Base-by-base conservation (phyloP, 2,329 filamentous ascomycete genomes). In the Cladosporium sp. region DNA sequence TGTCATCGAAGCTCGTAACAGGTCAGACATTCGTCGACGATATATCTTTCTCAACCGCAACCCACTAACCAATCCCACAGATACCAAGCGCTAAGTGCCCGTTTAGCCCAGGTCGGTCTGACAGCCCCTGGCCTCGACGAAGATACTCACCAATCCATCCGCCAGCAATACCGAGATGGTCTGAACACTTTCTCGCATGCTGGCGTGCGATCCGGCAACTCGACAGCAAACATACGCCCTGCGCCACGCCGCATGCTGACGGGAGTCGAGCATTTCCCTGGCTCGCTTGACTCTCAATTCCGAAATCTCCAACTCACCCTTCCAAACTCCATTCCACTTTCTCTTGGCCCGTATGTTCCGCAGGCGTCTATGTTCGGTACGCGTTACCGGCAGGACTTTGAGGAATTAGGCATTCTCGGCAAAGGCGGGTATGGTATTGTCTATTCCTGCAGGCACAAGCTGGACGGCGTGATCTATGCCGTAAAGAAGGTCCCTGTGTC, bases 381-480 rank as follows among this genome's bases (percentile, higher is more conserved):
- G 36, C 68, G 74, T 38, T 79, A 78, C 57, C 62, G 68, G 3
- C 67, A 70, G 32, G 78, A 77, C 53, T 80, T 78, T 52, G 68
- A 72, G 16, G 75, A 82, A 55, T 60, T 83, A 11, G 72, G 70
- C 15, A 60, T 80, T 1, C 70, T 86, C 3, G 83, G 83, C 1
- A 82, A 77, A 60, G 83, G 83, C 12, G 83, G 82, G 0, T 86
- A 83, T 59, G 82, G 82, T 1, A 75, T 76, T 32, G 83, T 86
- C 2, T 86, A 77, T 60, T 78, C 78, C 55, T 82, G 77, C 9
- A 74, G 70, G 41, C 79, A 85, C 55, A 74, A 76, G 43, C 74
- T 86, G 5, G 83, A 86, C 59, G 75, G 77, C 6, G 74, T 77
- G 38, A 69, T 76, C 32, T 86, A 86, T 58, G 83, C 83, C 0